These are phyloP conservation scores for Cryptococcus jaspeensis DNA, from an alignment of 1,284 basidiomycete species.

Conservation along the genomic window DNA sequence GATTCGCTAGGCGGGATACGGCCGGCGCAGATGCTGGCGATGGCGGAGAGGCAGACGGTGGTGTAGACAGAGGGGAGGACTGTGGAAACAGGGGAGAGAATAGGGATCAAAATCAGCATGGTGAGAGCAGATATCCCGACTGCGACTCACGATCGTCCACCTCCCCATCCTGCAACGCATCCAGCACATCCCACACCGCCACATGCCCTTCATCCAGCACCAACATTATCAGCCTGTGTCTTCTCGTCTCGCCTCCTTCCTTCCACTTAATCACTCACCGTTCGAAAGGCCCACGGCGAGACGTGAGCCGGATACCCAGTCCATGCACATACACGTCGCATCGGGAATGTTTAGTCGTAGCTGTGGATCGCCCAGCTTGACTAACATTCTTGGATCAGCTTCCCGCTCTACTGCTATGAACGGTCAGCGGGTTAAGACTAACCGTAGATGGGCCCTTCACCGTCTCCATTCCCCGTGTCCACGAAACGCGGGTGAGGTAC, in stretches of 20 bases:
- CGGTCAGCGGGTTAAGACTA: conserved; percentile 34
- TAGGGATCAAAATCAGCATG: not conserved
- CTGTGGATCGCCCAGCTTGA: conserved; percentile 57
- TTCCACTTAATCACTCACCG: conserved; percentile 56
- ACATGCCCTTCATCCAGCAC: conserved; percentile 60
- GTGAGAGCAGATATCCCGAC: not conserved
- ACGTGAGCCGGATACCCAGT: conserved; percentile 80
- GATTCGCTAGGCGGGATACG: conserved; percentile 26
- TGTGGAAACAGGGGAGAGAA: not conserved
- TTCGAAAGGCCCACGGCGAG: conserved; percentile 77
- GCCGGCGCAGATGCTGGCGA: conserved; percentile 28
- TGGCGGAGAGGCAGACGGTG: conserved; percentile 20
- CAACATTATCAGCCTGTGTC: conserved; percentile 2
- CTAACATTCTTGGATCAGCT: conserved; percentile 43
- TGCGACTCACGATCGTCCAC: conserved; percentile 14
- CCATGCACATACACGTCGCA: conserved; percentile 68
- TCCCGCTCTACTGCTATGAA: not conserved
- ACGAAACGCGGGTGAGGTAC: conserved; percentile 65
- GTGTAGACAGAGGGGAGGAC: conserved; percentile 33
- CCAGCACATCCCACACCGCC: conserved; percentile 68
- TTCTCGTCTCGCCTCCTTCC: not conserved
- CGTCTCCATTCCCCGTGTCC: conserved; percentile 7
- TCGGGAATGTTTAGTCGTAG: conserved; percentile 70
- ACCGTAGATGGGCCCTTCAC: conserved; percentile 31
- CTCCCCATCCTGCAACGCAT: conserved; percentile 45